Percentiles rank a stretch among this genome's conserved stretches.
These are phyloP conservation scores for Trametes sp. DNA, from an alignment of 1,284 basidiomycete genomes.

Conservation along the genomic window DNA sequence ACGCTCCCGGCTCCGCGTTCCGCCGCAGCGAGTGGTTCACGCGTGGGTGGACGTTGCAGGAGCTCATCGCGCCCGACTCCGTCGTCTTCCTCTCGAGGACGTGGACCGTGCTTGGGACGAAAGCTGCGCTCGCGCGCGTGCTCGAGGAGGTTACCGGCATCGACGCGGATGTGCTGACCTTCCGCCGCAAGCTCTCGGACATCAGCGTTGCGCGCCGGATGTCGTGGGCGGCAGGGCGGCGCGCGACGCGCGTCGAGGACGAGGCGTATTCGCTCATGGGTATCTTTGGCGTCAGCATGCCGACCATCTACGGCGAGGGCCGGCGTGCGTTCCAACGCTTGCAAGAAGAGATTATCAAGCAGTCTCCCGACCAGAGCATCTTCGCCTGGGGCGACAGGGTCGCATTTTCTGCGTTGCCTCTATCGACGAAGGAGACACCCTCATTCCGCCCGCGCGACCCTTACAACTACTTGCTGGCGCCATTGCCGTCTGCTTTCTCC, in stretches of 20 bases:
- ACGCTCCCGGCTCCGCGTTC: constrained; percentile 6
- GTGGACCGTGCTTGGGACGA: constrained; percentile 21
- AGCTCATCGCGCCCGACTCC: constrained; percentile 20
- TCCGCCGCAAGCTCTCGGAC: constrained; percentile 9
- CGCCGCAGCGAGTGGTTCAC: constrained; percentile 17
- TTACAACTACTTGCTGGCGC: constrained; percentile 10
- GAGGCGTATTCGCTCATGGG: constrained; percentile 29
- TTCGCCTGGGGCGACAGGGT: constrained; percentile 23
- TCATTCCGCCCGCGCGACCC: neutral
- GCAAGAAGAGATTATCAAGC: constrained; percentile 27
- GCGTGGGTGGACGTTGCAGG: constrained; percentile 26
- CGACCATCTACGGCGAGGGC: constrained; percentile 25
- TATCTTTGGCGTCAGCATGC: constrained; percentile 24
- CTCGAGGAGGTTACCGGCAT: constrained; percentile 15
- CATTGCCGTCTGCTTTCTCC: constrained; percentile 7
- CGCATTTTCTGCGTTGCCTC: neutral
- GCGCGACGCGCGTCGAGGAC: constrained; percentile 25
- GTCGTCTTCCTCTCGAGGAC: constrained; percentile 18
- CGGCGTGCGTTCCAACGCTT: constrained; percentile 22
- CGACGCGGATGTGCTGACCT: constrained; percentile 11
- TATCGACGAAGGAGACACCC: neutral
- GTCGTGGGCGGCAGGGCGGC: constrained; percentile 25
- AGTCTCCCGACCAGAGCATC: constrained; percentile 19
- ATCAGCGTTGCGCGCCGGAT: constrained; percentile 24
- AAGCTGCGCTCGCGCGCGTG: constrained; percentile 11